Conservation (phyloP, 129 eudicot species). For the Erigeron canadensis region DNA sequence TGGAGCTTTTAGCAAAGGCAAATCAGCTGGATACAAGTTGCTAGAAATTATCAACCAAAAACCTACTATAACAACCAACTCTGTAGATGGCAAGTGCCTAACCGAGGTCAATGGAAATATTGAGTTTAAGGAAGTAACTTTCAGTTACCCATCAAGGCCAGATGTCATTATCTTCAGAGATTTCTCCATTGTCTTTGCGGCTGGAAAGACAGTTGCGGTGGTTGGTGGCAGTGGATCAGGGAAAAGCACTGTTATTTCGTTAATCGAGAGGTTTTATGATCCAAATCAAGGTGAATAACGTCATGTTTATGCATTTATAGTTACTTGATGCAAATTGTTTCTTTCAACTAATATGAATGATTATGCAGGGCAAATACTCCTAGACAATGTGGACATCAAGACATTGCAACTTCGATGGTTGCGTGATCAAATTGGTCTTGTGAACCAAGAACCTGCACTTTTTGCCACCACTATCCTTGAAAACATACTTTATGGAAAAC, state of each 20-base stretch:
- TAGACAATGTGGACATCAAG: slow-evolving; percentile 81
- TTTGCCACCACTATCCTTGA: slow-evolving; percentile 97
- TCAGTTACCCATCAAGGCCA: slow-evolving; percentile 95
- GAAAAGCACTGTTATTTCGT: slow-evolving; percentile 92
- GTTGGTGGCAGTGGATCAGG: slow-evolving; percentile 99
- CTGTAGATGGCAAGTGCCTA: slow-evolving; percentile 54
- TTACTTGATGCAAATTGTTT: background rate
- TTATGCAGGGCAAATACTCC: slow-evolving; percentile 70
- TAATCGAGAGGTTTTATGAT: slow-evolving; percentile 88
- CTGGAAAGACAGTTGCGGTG: slow-evolving; percentile 95
- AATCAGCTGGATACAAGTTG: slow-evolving; percentile 92
- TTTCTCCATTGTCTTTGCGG: slow-evolving; percentile 85
- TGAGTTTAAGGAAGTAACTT: slow-evolving; percentile 80
- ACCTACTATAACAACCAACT: slow-evolving; percentile 72
- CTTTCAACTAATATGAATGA: slow-evolving; percentile 3
- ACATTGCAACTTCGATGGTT: slow-evolving; percentile 81
- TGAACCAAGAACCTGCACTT: slow-evolving; percentile 97
- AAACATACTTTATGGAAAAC: slow-evolving; percentile 88
- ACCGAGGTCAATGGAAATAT: slow-evolving; percentile 79
- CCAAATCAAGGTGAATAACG: slow-evolving; percentile 72
- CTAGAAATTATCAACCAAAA: slow-evolving; percentile 85
- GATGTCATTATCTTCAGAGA: slow-evolving; percentile 83
- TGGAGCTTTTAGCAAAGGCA: slow-evolving; percentile 98
- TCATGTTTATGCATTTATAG: background rate
- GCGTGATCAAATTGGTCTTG: slow-evolving; percentile 89